phyloP scores from a whole-genome alignment of 2,329 filamentous ascomycete genomes.

The Corinectria fuckeliana region DNA sequence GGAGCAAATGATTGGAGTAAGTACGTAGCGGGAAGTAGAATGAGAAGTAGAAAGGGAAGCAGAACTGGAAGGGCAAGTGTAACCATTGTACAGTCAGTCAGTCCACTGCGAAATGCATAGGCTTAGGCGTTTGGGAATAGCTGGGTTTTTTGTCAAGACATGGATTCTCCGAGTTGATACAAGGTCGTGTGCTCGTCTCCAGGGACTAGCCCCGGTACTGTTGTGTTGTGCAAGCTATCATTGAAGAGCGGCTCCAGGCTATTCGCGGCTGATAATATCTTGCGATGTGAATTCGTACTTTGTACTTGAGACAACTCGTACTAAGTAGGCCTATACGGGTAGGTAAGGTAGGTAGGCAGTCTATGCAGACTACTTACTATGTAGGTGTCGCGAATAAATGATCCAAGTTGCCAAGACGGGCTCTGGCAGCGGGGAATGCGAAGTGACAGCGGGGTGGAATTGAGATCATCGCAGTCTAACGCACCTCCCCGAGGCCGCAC shows the following conservation, averaged over 20 bases:
- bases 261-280: background rate
- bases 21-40: constrained; percentile 10
- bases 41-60: background rate
- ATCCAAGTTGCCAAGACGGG: background rate
- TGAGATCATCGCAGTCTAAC: constrained; percentile 30
- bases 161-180: background rate
- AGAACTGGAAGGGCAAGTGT: constrained; percentile 21
- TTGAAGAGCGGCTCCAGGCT: background rate
- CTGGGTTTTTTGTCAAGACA: constrained; percentile 21
- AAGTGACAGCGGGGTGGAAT: constrained; percentile 26
- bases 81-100: constrained; percentile 33
- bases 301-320: too few species aligned
- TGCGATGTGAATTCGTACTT: background rate
- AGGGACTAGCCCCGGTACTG: background rate
- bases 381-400: too few species aligned
- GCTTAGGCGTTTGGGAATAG: constrained; percentile 38
- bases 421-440: background rate
- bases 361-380: too few species aligned
- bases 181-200: constrained; percentile 6
- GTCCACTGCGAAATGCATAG: constrained; percentile 33
- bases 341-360: too few species aligned
- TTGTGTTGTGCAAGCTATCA: background rate
- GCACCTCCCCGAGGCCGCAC: constrained; percentile 5
- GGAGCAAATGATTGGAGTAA: constrained; percentile 6
- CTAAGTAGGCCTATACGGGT: too few species aligned